Percentiles rank a stretch among this genome's conserved stretches.
Conservation (phyloP, 441 rosid species). For the Bruguiera hainesii region DNA sequence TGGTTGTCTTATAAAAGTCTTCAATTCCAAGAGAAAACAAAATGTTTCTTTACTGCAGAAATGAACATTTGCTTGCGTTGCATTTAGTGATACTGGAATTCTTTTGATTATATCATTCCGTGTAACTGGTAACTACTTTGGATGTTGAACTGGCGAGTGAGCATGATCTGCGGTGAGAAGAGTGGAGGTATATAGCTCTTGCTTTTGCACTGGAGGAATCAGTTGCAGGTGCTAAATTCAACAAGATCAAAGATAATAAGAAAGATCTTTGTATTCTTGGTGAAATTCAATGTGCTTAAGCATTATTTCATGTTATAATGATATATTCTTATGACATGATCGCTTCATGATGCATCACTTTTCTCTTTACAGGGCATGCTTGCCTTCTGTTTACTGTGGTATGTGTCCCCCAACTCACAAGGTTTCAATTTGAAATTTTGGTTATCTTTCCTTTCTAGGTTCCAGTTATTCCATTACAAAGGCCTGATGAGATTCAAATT, state of each 20-base stretch:
- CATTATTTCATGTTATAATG: constrained; percentile 1
- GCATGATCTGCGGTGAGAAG: neutral
- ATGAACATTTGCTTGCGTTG: too few relatives aligned
- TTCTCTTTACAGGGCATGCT: neutral
- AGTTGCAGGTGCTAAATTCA: neutral
- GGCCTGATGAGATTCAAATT: constrained; percentile 82
- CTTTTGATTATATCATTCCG: neutral
- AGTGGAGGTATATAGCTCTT: neutral
- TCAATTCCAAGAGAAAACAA: too few relatives aligned
- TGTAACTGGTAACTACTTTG: neutral
- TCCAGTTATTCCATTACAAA: constrained; percentile 80
- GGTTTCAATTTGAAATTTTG: neutral
- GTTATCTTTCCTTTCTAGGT: constrained; percentile 42
- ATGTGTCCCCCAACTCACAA: neutral
- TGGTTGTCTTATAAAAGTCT: too few relatives aligned
- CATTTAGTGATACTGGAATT: too few relatives aligned
- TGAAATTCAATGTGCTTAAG: constrained; percentile 2
- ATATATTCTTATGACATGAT: neutral
- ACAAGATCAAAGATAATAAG: neutral
- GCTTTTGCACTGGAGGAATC: neutral
- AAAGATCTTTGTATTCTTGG: neutral
- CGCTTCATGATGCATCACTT: neutral
- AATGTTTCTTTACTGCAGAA: too few relatives aligned
- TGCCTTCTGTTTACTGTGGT: constrained; percentile 4
- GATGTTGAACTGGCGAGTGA: constrained; percentile 3